Evolutionary conservation across 1,139 yeast genomes (phyloP), one percentile per base, ranked within the genome.

Genomic region (Williopsis jadinii): DNA sequence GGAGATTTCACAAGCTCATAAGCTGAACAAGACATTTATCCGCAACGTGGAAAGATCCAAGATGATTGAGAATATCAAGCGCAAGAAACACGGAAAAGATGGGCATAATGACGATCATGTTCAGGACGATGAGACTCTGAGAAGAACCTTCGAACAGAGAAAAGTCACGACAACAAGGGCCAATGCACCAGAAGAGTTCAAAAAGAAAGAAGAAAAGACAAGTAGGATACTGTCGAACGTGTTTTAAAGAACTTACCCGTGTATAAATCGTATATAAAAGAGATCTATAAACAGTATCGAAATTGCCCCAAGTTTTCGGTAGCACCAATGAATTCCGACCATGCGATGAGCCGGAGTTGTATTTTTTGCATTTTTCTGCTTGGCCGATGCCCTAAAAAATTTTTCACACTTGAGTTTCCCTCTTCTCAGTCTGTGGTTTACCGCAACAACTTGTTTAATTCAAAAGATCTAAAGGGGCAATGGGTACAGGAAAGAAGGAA

Each of bases 401-500:
- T 12, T 12, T 30, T 33, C n/a, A 12, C 14, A 26, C 30, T 19
- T 19, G 24, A 19, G 24, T 19, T 19, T 19, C 24, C 24, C 24
- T 19, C 24, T 19, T 19, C 24, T 19, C 24, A 19, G 24, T 19
- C 24, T 6, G 24, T 19, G 24, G 24, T 19, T 19, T 19, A 19
- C 6, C 24, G 6, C 24, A 19, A 19, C 24, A 19, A 19, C 24
- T 19, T 19, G 24, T 19, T 19, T 19, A 19, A 19, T 28, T 28
- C 30, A 8, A 8, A 5, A 11, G n/a, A 28, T 28, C 30, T 13
- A 28, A 5, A 28, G 5, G 30, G 12, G 30, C 30, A 52, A 90
- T 92, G 98, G 97, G 97, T 59, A 83, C 88, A 32, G 90, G 78
- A 47, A 92, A 92, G 73, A 92, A 87, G 59, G 97, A 90, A 66